Percentiles rank a stretch among this genome's conserved stretches.
Evolutionary conservation across 2,329 filamentous ascomycete species (phyloP).

Genomic region (Ceratocystis cacaofunesta): DNA sequence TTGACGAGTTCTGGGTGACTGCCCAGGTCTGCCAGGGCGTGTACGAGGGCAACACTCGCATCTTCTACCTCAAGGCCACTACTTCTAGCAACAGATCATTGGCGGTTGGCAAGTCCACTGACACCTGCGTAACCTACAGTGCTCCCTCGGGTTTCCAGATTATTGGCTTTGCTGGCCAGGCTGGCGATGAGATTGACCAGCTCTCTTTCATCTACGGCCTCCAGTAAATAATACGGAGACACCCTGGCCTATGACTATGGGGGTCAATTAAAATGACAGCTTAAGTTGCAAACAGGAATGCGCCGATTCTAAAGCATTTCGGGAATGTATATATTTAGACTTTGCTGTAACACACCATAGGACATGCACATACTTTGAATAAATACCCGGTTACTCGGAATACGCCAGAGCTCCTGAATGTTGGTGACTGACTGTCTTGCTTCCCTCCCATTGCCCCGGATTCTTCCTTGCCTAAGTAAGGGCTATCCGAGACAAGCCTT

Average conservation of each 20-base stretch:
- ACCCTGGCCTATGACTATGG: too few species aligned
- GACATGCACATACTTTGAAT: too few species aligned
- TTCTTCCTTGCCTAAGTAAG: too few species aligned
- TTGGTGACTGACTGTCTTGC: too few species aligned
- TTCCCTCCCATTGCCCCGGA: too few species aligned
- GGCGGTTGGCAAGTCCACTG: slow-evolving; percentile 31
- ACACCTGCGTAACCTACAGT: slow-evolving; percentile 32
- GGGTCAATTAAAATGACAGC: too few species aligned
- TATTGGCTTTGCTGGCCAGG: slow-evolving; percentile 38
- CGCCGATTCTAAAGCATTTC: neutral
- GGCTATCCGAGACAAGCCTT: too few species aligned
- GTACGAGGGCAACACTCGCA: slow-evolving; percentile 28
- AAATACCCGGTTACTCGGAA: too few species aligned
- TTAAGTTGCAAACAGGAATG: neutral
- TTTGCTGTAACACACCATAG: too few species aligned
- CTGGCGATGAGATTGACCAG: slow-evolving; percentile 41
- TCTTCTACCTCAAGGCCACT: slow-evolving; percentile 39
- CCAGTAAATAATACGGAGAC: slow-evolving; percentile 21
- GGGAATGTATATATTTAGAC: too few species aligned
- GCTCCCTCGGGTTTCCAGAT: slow-evolving; percentile 36
- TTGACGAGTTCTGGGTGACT: slow-evolving; percentile 34
- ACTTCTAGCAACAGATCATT: slow-evolving; percentile 35
- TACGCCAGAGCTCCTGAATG: too few species aligned
- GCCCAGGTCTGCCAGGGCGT: slow-evolving; percentile 36
- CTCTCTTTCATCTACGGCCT: slow-evolving; percentile 35